A percentile compares a stretch with the other conserved stretches of the same genome.
Evolutionary conservation across 2,329 filamentous ascomycete genomes (phyloP).

Genomic region (Eutypella sp.): DNA sequence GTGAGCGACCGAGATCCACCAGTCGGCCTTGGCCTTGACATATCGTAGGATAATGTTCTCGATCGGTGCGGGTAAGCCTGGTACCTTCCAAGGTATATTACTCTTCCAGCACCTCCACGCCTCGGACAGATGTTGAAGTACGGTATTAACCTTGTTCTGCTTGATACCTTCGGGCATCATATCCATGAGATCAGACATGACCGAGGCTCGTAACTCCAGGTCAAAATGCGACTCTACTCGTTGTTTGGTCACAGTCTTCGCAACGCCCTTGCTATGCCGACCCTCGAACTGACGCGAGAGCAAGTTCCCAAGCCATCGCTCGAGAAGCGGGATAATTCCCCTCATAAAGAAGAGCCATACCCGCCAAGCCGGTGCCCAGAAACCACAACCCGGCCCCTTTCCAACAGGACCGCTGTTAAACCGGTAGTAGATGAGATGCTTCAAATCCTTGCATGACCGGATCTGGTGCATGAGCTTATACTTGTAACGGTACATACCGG

Average conservation of each 20-base stretch:
- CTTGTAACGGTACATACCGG: constrained; percentile 99
- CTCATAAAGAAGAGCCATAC: constrained; percentile 99
- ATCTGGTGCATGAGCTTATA: constrained; percentile 99
- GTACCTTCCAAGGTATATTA: constrained; percentile 99
- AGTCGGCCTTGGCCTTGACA: constrained; percentile 98
- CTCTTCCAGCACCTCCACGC: constrained; percentile 99
- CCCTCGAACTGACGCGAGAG: constrained; percentile 97
- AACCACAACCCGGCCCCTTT: constrained; percentile 95
- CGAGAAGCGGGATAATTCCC: constrained; percentile 92
- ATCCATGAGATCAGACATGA: constrained; percentile 98
- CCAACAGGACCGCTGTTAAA: constrained; percentile 97
- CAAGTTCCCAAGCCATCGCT: constrained; percentile 95
- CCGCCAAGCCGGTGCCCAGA: constrained; percentile 98
- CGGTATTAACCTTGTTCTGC: constrained; percentile 98
- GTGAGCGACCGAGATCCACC: constrained; percentile 99
- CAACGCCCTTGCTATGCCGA: constrained; percentile 96
- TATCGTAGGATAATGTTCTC: constrained; percentile 98
- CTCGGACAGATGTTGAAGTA: constrained; percentile 93
- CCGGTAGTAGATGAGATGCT: constrained; percentile 98
- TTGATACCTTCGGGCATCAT: constrained; percentile 99
- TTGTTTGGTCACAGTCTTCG: constrained; percentile 98
- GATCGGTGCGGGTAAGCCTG: constrained; percentile 90
- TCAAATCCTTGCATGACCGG: constrained; percentile 95
- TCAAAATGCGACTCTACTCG: constrained; percentile 98
- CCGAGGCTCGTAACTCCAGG: constrained; percentile 90